Conservation (phyloP, 208 protist species). For the Lotmaria passim region DNA sequence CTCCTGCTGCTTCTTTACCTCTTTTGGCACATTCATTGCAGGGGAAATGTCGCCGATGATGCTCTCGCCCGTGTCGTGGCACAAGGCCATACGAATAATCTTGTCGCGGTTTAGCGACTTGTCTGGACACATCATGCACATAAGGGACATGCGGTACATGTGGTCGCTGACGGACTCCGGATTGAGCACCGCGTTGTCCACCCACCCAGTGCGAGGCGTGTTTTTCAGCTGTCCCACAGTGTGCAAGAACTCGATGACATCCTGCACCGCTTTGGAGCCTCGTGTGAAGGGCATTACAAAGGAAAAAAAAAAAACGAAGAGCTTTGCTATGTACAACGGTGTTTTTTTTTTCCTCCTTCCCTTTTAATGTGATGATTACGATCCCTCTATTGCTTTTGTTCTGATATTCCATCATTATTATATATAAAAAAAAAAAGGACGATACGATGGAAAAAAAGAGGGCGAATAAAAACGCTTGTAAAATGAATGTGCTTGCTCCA, state of each 20-base stretch:
- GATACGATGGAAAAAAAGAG: background rate
- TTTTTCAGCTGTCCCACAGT: conserved; percentile 84
- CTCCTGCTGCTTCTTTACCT: conserved; percentile 79
- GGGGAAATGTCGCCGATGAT: conserved; percentile 91
- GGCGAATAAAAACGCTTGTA: background rate
- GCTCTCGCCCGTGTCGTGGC: conserved; percentile 88
- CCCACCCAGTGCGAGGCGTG: conserved; percentile 88
- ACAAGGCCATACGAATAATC: conserved; percentile 90
- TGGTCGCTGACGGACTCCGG: conserved; percentile 91
- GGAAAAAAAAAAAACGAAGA: conserved; percentile 29
- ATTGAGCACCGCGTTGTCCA: conserved; percentile 69
- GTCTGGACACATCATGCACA: conserved; percentile 93
- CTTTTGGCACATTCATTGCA: conserved; percentile 81
- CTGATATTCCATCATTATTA: no score
- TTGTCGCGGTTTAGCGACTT: conserved; percentile 62
- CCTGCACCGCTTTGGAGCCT: conserved; percentile 26
- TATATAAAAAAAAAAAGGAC: no score
- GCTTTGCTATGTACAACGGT: no score
- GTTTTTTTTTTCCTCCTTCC: background rate
- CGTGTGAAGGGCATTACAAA: conserved; percentile 29
- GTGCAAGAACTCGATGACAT: conserved; percentile 77
- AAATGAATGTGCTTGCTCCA: no score
- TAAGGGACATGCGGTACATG: conserved; percentile 93
- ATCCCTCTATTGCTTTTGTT: background rate
- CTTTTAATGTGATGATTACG: background rate